phyloP scores from a whole-genome alignment of 2,329 filamentous ascomycete genomes.

The Paraconiothyrium brasiliense region DNA sequence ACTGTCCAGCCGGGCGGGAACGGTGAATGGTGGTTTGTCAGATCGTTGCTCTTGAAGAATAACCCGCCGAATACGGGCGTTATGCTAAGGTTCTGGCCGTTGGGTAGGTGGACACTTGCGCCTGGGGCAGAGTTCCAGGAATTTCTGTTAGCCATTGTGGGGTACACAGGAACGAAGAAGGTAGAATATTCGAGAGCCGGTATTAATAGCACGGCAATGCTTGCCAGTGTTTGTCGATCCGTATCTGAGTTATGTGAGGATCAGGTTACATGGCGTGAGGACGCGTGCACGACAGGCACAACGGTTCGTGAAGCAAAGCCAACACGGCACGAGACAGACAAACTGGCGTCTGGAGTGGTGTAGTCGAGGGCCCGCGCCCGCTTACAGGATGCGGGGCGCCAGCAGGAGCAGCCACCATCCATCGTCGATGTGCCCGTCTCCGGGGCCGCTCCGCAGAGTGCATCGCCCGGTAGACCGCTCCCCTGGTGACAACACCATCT shows the following conservation, averaged over 20 bases:
- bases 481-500: not conserved
- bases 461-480: not conserved
- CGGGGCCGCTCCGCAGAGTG: not conserved
- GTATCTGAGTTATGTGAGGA: not conserved
- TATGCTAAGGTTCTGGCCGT: constrained; percentile 84
- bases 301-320: not conserved
- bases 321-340: constrained; percentile 13
- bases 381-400: constrained; percentile 18
- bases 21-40: constrained; percentile 70
- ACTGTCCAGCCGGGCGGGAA: constrained; percentile 92
- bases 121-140: constrained; percentile 33
- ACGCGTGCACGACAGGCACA: not conserved
- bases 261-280: constrained; percentile 24
- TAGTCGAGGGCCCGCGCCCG: constrained; percentile 7
- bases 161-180: constrained; percentile 26
- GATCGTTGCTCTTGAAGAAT: constrained; percentile 85
- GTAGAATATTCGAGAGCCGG: constrained; percentile 10
- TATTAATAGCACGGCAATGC: constrained; percentile 4
- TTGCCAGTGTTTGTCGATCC: not conserved
- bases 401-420: constrained; percentile 5
- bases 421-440: not conserved
- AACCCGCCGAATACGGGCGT: constrained; percentile 90
- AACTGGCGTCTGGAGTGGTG: constrained; percentile 11
- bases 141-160: constrained; percentile 40
- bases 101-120: constrained; percentile 75